phyloP scores from a whole-genome alignment of 2,329 filamentous ascomycete species.

The Zopfia rhizophila region DNA sequence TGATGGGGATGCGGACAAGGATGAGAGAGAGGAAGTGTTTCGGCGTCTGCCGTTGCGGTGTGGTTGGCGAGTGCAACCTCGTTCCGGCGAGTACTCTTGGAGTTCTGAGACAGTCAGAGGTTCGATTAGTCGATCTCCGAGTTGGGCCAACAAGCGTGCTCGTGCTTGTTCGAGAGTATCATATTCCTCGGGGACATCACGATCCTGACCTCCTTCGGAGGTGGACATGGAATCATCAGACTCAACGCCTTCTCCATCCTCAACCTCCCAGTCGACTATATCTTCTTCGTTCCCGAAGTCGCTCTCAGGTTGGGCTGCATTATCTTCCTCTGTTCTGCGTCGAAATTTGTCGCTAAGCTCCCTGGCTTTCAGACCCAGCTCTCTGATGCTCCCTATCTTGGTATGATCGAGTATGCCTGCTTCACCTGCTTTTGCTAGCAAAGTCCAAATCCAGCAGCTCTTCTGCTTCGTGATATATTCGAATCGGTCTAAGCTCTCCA shows the following conservation, averaged over 20 bases:
- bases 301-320: background rate
- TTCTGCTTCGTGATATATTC: constrained; percentile 70
- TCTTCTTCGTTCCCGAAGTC: constrained; percentile 5
- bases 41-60: constrained; percentile 18
- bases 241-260: constrained; percentile 13
- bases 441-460: constrained; percentile 86
- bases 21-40: too few species aligned
- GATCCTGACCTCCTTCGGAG: constrained; percentile 28
- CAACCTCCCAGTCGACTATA: too few species aligned
- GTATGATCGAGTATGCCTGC: constrained; percentile 78
- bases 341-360: constrained; percentile 60
- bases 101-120: constrained; percentile 5
- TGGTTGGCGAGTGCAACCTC: constrained; percentile 19
- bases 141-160: constrained; percentile 56
- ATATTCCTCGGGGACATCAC: constrained; percentile 17
- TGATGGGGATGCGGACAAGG: constrained; percentile 19
- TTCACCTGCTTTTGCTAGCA: constrained; percentile 79
- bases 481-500: constrained; percentile 70
- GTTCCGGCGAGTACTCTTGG: too few species aligned
- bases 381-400: constrained; percentile 79
- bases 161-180: constrained; percentile 61
- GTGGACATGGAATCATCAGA: constrained; percentile 34
- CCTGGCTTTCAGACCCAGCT: constrained; percentile 81
- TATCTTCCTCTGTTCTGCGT: constrained; percentile 9
- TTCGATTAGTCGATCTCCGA: constrained; percentile 47